phyloP scores from a whole-genome alignment of 129 eudicot genomes.

The sunflower (Helianthus annuus) region HanXRQr2.0-SUNRISE NC_035440.2:58590607-58591106 shows the following conservation, averaged over 20 bases:
- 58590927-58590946: too few species aligned
- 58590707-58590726: constrained; percentile 14
- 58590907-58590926: background rate
- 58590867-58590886: background rate
- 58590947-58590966: too few species aligned
- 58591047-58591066: too few species aligned
- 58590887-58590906: background rate
- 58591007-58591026: too few species aligned
- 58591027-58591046: too few species aligned
- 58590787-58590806: background rate
- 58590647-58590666: constrained; percentile 35
- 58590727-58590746: constrained; percentile 26
- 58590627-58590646: constrained; percentile 31
- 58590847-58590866: background rate
- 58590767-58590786: background rate
- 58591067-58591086: too few species aligned
- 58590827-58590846: background rate
- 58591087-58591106: too few species aligned
- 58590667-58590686: constrained; percentile 34
- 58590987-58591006: too few species aligned
- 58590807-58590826: background rate
- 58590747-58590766: background rate
- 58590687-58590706: constrained; percentile 38
- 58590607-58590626: constrained; percentile 27
- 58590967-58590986: too few species aligned